Base-by-base conservation (phyloP, 331 rosid genomes). In the Acacia concinna region DNA sequence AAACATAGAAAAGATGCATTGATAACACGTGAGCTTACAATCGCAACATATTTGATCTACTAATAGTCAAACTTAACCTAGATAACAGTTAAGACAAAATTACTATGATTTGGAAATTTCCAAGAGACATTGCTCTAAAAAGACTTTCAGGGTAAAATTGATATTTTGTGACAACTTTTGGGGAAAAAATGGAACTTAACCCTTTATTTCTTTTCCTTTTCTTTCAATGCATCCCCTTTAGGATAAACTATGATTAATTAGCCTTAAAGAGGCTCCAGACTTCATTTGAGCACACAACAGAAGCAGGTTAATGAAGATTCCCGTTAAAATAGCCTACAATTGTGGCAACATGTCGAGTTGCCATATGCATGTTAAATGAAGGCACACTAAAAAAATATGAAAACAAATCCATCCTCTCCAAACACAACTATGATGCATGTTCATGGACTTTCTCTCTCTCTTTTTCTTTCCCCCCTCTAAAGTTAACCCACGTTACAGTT, bases 391-490 rank as follows among this genome's bases (percentile, higher is more conserved):
- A 74, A 71, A 78, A 75, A 49, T 65, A 78, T 25, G 30, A 78
- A 62, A 75, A 78, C 80, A 82, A 81, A 78, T 71, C 84, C 82
- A 79, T 30, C 79, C 70, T 64, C 73, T 65, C 75, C 83, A 81
- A 38, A 81, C 74, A 84, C 83, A 87, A 68, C 49, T 52, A 81
- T 69, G 79, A 75, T 37, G 52, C 77, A 73, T 71, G 70, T 79
- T 76, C 79, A 74, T 74, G 28, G 21, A 34, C 11, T 0, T 28
- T 28, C 13, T 37, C 10, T 34, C 28, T 74, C 30, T 66, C 57
- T 17, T 2, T 6, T 3, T 5, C 62, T 2, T 52, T 1, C 12
- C 30, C 28, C 63, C 14, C 1, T 3, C 57, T 80, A 12, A 77
- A 74, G 69, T 68, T 64, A 73, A 79, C 60, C 70, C 74, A 56